These are phyloP conservation scores for Phyllachora maydis DNA, from an alignment of 2,329 filamentous ascomycete species.

Conservation along the genomic window DNA sequence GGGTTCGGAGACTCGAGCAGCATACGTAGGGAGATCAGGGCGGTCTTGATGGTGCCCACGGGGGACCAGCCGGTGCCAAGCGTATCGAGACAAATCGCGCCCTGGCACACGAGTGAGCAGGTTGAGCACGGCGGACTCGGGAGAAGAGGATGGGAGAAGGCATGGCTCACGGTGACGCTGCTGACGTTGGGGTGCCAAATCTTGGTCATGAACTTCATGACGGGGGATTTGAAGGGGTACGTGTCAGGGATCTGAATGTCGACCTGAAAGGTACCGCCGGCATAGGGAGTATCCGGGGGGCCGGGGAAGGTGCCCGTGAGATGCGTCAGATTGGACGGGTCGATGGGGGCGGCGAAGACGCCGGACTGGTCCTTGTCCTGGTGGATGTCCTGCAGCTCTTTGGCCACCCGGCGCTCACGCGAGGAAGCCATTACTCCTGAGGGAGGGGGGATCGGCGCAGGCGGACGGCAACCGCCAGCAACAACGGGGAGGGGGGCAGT, in stretches of 20 bases:
- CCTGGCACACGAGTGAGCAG: constrained; percentile 35
- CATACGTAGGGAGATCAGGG: constrained; percentile 79
- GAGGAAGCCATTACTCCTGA: constrained; percentile 25
- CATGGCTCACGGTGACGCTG: constrained; percentile 65
- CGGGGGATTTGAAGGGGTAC: constrained; percentile 84
- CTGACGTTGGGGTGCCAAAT: constrained; percentile 97
- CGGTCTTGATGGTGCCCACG: constrained; percentile 88
- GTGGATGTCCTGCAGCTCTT: constrained; percentile 58
- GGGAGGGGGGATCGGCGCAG: not conserved
- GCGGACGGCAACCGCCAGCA: no score
- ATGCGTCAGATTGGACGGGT: constrained; percentile 54
- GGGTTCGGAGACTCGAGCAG: constrained; percentile 87
- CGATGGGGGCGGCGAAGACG: constrained; percentile 46
- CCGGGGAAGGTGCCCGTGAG: constrained; percentile 69
- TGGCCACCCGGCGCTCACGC: constrained; percentile 40
- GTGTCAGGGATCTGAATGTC: constrained; percentile 74
- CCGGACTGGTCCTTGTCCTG: constrained; percentile 53
- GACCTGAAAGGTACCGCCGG: constrained; percentile 62
- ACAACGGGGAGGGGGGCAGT: no score
- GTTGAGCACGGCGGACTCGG: not conserved
- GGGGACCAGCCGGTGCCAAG: constrained; percentile 83
- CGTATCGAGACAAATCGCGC: constrained; percentile 91
- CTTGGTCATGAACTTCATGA: constrained; percentile 81
- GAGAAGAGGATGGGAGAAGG: no score
- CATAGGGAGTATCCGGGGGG: constrained; percentile 84